These are phyloP conservation scores for Saccharomycopsis fibuligera DNA, from an alignment of 805 yeast genomes.

Conservation along the genomic window DNA sequence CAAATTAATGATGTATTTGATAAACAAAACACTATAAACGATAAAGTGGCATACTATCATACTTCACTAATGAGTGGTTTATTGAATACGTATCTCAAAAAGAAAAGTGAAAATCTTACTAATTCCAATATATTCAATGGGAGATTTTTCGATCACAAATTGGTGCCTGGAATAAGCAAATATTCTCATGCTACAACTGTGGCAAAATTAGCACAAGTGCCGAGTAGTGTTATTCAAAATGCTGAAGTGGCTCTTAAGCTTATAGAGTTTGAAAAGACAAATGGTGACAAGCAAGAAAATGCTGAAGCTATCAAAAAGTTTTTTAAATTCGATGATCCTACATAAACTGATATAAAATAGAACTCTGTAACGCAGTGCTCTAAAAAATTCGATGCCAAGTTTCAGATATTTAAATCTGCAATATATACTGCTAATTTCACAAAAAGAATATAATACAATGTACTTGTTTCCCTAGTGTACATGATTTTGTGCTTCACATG, in stretches of 20 bases:
- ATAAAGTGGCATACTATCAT: constrained; percentile 20
- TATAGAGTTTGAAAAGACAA: background rate
- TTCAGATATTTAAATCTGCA: no score
- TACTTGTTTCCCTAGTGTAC: no score
- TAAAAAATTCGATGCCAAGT: no score
- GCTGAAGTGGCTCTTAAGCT: constrained; percentile 34
- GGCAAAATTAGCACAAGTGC: constrained; percentile 77
- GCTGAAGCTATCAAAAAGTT: background rate
- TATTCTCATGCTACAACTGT: constrained; percentile 73
- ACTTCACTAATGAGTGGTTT: constrained; percentile 13
- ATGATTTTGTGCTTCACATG: no score
- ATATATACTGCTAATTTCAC: no score
- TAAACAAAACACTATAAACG: constrained; percentile 26
- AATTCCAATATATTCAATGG: constrained; percentile 16
- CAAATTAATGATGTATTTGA: constrained; percentile 24
- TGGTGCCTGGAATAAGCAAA: constrained; percentile 61
- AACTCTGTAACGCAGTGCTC: no score
- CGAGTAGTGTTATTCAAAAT: constrained; percentile 44
- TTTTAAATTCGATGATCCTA: background rate
- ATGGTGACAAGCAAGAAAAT: background rate
- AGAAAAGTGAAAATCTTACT: constrained; percentile 1
- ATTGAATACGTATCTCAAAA: constrained; percentile 8
- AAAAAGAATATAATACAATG: no score
- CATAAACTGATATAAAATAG: no score
- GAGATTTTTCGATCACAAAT: constrained; percentile 41